Evolutionary conservation across 2,329 filamentous ascomycete species (phyloP), one percentile per base, ranked within the genome.

Genomic region (Arthrobotrys conoides): DNA sequence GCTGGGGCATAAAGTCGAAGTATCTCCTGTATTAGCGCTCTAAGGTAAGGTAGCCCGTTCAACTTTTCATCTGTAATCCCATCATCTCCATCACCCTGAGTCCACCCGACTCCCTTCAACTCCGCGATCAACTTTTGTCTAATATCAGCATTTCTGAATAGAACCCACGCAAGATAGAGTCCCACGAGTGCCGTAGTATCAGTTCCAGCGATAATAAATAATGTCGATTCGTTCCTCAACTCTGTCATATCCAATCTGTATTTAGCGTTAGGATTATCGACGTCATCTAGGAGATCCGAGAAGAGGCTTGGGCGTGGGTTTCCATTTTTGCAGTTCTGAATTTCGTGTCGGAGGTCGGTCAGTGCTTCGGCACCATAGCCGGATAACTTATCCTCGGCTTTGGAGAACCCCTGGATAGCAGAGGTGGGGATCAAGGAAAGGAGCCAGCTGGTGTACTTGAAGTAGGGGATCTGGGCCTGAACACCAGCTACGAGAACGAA

Each of bases 1-100:
- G 16, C 59, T 3, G 72, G 48, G 2, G 46, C 41, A 27, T 67
- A 76, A 20, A 76, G 27, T 41, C 72, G 64, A n/a, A 76, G 27
- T 6, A 6, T 22, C 20, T 76, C 72, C 41, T 63, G 65, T 10
- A 76, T 18, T 5, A 76, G 20, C 2, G 30, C 12, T 10, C 22
- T 41, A 2, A 76, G 27, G 49, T 67, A 76, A 0, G 66, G 65
- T n/a, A 76, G 27, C 5, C 20, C 16, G 24, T 67, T 59, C 12
- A 76, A 24, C 9, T 41, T 49, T 16, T 76, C 72, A 24, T 76
- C 72, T n/a, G 51, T 51, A 30, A 61, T 22, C 1, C 46, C 55
- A 2, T 49, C 27, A 6, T 49, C 46, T 5, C 22, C n/a, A 38
- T 68, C 38, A 1, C 51, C 66, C 10, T 44, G 12, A 16, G 20